Conservation (phyloP, 495 filamentous ascomycete genomes). For the Xylaria curta region DNA sequence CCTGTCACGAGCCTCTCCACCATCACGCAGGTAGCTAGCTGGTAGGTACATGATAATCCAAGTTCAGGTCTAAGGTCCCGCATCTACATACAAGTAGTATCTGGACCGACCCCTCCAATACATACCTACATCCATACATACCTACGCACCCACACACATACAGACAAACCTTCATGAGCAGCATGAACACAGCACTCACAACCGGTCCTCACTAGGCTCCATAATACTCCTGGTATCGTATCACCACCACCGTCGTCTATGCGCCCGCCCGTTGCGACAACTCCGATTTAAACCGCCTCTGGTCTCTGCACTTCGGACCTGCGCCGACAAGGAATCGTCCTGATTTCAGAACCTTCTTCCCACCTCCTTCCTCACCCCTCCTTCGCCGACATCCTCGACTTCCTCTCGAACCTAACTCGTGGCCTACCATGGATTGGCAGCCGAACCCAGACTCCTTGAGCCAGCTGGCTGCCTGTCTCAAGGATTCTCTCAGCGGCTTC, state of each 20-base stretch:
- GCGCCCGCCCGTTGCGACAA: constrained; percentile 18
- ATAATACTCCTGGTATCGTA: neutral
- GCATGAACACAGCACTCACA: neutral
- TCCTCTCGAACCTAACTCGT: constrained; percentile 23
- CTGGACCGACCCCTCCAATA: constrained; percentile 7
- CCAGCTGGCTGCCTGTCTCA: constrained; percentile 87
- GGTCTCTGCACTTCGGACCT: neutral
- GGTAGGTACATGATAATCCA: neutral
- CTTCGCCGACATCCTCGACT: neutral
- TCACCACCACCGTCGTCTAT: constrained; percentile 1
- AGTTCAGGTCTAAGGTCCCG: constrained; percentile 13
- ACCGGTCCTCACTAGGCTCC: neutral
- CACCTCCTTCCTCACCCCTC: neutral
- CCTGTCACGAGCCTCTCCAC: constrained; percentile 4
- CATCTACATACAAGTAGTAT: neutral
- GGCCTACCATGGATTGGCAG: constrained; percentile 83
- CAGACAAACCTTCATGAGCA: neutral
- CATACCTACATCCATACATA: neutral
- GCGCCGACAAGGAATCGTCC: neutral
- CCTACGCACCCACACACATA: neutral
- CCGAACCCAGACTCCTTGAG: constrained; percentile 83
- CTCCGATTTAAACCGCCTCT: neutral
- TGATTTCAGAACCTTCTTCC: neutral
- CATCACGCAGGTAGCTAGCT: neutral
- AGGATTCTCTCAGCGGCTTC: constrained; percentile 87